These are phyloP conservation scores for Colletotrichum tropicicola DNA, from an alignment of 2,329 filamentous ascomycete genomes.

Conservation along the genomic window DNA sequence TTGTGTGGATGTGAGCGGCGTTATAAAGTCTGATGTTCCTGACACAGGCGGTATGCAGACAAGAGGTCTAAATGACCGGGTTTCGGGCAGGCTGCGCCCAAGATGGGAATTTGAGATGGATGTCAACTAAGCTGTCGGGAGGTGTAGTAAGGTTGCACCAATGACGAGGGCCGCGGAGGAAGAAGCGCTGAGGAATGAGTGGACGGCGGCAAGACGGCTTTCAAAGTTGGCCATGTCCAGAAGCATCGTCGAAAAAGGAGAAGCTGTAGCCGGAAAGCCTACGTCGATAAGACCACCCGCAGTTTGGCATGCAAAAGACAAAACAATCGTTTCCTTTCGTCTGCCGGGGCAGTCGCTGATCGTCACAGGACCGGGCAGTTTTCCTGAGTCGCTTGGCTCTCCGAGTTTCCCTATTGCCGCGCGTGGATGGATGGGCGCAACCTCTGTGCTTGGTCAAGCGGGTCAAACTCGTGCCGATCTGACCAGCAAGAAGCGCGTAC, in stretches of 20 bases:
- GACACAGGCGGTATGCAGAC: not conserved
- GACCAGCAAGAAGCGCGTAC: conserved; percentile 6
- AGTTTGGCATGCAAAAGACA: too few relatives aligned
- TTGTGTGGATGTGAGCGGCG: not conserved
- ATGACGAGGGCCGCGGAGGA: conserved; percentile 1
- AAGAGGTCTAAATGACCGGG: not conserved
- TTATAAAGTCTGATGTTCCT: not conserved
- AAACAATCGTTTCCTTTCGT: too few relatives aligned
- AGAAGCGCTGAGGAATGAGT: not conserved
- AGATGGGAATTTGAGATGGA: not conserved
- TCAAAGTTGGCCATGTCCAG: not conserved
- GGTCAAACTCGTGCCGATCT: conserved; percentile 10
- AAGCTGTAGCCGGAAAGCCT: not conserved
- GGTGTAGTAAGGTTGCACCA: conserved; percentile 1
- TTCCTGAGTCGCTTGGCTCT: not conserved
- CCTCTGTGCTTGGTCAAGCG: not conserved
- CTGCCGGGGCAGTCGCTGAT: not conserved
- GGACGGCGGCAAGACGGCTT: not conserved
- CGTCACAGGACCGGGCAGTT: not conserved
- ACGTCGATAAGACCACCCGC: not conserved
- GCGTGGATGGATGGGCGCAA: not conserved
- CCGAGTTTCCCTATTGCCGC: not conserved
- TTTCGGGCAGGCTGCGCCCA: not conserved
- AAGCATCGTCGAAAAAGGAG: not conserved
- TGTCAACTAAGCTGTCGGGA: not conserved